These are phyloP conservation scores for Metroxylon sagu DNA, from an alignment of 176 grass and related monocot genomes.

Conservation along the genomic window DNA sequence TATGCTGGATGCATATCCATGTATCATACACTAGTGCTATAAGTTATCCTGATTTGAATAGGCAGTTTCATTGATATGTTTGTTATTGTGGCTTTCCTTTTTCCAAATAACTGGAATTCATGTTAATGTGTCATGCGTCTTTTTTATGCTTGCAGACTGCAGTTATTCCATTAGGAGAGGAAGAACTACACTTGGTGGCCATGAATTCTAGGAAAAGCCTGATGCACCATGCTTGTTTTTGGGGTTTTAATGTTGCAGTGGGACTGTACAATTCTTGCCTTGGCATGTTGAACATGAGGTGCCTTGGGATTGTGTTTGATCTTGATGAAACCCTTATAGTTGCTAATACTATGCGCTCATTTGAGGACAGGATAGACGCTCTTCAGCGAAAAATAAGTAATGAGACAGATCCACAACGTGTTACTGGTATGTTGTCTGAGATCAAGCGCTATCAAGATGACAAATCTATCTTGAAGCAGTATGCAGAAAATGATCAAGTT, in stretches of 20 bases:
- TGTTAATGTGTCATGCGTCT: conserved; percentile 3
- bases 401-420: conserved; percentile 70
- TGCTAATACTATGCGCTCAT: conserved; percentile 73
- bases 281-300: conserved; percentile 83
- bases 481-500: conserved; percentile 82
- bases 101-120: not conserved
- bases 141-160: conserved; percentile 63
- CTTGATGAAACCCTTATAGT: conserved; percentile 96
- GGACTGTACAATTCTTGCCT: conserved; percentile 77
- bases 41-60: too few species aligned
- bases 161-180: conserved; percentile 64
- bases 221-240: conserved; percentile 63
- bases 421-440: conserved; percentile 74
- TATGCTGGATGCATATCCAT: too few species aligned
- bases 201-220: conserved; percentile 70
- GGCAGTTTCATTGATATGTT: too few species aligned
- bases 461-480: conserved; percentile 81
- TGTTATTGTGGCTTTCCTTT: not conserved
- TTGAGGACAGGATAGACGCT: conserved; percentile 88
- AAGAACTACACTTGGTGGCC: conserved; percentile 93
- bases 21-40: too few species aligned
- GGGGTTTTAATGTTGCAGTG: conserved; percentile 74
- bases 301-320: conserved; percentile 93
- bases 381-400: conserved; percentile 91
- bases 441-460: conserved; percentile 98